Evolutionary conservation across 768 basidiomycete species (phyloP).

Genomic region (Serendipita sp.): DNA sequence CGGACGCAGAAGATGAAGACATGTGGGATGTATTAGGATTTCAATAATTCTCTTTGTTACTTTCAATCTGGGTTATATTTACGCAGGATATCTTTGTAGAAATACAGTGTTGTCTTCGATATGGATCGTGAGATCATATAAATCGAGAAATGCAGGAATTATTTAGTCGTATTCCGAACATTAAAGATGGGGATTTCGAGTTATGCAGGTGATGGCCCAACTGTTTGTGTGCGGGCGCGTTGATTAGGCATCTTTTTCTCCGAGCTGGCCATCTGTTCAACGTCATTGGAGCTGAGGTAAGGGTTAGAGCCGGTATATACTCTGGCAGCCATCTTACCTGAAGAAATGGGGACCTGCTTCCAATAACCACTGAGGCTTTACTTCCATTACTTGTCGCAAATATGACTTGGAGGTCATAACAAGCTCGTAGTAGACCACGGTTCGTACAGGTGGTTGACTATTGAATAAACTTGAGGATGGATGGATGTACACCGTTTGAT

Average conservation of each 20-base stretch:
- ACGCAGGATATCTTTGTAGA: too few relatives aligned
- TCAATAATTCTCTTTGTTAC: not conserved
- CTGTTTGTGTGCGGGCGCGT: not conserved
- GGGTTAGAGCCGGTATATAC: slow-evolving; percentile 13
- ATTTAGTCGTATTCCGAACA: not conserved
- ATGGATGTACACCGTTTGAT: slow-evolving; percentile 92
- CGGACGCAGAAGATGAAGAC: slow-evolving; percentile 2
- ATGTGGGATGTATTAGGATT: slow-evolving; percentile 1
- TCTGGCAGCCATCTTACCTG: slow-evolving; percentile 32
- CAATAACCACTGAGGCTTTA: slow-evolving; percentile 85
- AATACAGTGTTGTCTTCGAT: too few relatives aligned
- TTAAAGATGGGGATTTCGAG: not conserved
- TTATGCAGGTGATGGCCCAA: not conserved
- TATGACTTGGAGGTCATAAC: slow-evolving; percentile 98
- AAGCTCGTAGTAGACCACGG: slow-evolving; percentile 87
- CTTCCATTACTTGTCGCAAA: slow-evolving; percentile 95
- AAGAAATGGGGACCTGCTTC: slow-evolving; percentile 98
- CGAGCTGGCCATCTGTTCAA: slow-evolving; percentile 10
- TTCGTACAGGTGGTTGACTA: slow-evolving; percentile 82
- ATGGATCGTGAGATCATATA: too few relatives aligned
- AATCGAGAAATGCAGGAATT: too few relatives aligned
- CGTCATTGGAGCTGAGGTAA: slow-evolving; percentile 8
- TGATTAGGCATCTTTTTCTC: slow-evolving; percentile 9
- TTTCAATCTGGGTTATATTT: not conserved
- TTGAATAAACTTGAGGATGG: slow-evolving; percentile 93